Evolutionary conservation across 2,329 filamentous ascomycete genomes (phyloP).

Genomic region (Colletotrichum gigasporum): DNA sequence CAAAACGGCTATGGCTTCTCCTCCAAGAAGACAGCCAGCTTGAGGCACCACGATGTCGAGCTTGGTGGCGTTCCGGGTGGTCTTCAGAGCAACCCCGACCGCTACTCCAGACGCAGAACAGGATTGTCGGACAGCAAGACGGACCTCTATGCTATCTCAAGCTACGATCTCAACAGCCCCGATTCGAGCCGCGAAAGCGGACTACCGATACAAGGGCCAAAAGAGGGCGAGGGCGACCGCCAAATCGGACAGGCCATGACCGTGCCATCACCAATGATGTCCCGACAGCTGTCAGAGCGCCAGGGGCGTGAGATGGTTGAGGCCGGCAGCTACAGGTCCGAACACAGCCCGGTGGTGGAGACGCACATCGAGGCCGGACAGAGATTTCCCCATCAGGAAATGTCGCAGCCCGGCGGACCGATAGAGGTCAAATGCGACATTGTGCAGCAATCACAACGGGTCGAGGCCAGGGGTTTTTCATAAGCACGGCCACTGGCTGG

Average conservation of each 20-base stretch:
- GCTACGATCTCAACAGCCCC: neutral
- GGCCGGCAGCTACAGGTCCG: neutral
- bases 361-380: constrained; percentile 11
- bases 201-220: neutral
- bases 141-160: constrained; percentile 12
- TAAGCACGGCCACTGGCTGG: too few species aligned
- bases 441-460: constrained; percentile 10
- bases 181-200: neutral
- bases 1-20: neutral
- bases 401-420: neutral
- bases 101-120: neutral
- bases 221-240: neutral
- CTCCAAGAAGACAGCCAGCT: neutral
- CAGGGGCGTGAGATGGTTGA: neutral
- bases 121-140: constrained; percentile 11
- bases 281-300: neutral
- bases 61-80: neutral
- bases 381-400: neutral
- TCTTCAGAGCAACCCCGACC: neutral
- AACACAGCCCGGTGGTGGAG: neutral
- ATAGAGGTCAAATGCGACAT: constrained; percentile 20
- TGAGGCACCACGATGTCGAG: constrained; percentile 11
- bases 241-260: neutral
- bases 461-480: neutral
- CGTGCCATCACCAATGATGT: neutral